phyloP scores from a whole-genome alignment of 805 yeast genomes.

The Sporopachydermia lactativora region DNA sequence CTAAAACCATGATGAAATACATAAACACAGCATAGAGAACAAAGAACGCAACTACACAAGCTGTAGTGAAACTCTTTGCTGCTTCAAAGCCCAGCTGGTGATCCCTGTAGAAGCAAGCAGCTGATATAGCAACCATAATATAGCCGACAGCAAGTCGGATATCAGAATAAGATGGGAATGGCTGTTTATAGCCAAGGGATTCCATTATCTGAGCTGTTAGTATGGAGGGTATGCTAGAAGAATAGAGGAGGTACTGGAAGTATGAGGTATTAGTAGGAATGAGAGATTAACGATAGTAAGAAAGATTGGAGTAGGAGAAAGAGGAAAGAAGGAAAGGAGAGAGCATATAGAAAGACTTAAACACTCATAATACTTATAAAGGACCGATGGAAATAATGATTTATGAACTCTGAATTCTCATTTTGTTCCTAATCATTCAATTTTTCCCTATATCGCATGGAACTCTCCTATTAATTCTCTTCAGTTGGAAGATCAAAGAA shows the following conservation, averaged over 20 bases:
- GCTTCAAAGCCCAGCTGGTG: constrained; percentile 17
- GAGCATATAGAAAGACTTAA: constrained; percentile 2
- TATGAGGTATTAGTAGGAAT: background rate
- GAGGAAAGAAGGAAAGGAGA: background rate
- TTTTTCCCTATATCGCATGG: no score
- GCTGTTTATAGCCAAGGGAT: constrained; percentile 15
- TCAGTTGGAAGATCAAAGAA: no score
- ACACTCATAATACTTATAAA: no score
- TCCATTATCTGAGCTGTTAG: constrained; percentile 10
- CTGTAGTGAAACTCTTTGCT: constrained; percentile 13
- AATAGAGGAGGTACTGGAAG: background rate
- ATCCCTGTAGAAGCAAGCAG: constrained; percentile 14
- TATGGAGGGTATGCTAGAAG: background rate
- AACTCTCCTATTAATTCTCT: no score
- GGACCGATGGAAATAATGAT: no score
- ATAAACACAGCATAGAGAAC: constrained; percentile 12
- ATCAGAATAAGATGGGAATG: constrained; percentile 12
- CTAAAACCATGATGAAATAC: constrained; percentile 14
- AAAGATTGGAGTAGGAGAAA: background rate
- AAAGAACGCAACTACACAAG: constrained; percentile 17
- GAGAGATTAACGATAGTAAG: constrained; percentile 4
- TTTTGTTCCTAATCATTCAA: no score
- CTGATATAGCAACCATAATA: constrained; percentile 17
- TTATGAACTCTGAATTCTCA: no score
- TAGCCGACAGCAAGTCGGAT: constrained; percentile 17